Conservation (phyloP, 306 rosid genomes). For the Senna siamea region DNA sequence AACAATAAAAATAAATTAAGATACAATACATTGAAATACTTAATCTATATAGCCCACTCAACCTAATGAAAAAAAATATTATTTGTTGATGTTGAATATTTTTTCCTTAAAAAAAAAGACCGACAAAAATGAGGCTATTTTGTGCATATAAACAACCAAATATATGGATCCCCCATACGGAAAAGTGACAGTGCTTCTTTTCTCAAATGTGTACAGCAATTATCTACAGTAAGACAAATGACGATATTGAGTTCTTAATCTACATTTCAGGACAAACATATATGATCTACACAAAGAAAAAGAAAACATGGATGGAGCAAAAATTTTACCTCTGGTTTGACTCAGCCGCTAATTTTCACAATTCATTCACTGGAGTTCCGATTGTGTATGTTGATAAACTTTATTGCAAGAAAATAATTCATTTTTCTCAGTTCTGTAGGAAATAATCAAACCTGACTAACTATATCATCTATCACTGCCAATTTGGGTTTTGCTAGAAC, state of each 20-base stretch:
- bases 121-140: not conserved
- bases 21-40: no score
- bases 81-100: no score
- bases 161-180: not conserved
- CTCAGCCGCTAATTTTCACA: no score
- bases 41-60: no score
- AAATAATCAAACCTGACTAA: slow-evolving; percentile 3
- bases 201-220: slow-evolving; percentile 51
- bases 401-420: not conserved
- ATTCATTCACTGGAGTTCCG: no score
- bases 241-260: slow-evolving; percentile 82
- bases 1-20: no score
- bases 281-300: slow-evolving; percentile 52
- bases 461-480: slow-evolving; percentile 37
- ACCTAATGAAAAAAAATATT: no score
- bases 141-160: slow-evolving; percentile 14
- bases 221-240: slow-evolving; percentile 62
- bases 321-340: slow-evolving; percentile 82
- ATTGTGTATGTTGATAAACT: slow-evolving; percentile 59
- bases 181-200: slow-evolving; percentile 28
- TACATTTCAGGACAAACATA: slow-evolving; percentile 69
- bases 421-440: not conserved
- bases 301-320: slow-evolving; percentile 62
- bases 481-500: slow-evolving; percentile 65
- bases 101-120: not conserved